Percentiles rank a stretch among this genome's conserved stretches.
These are phyloP conservation scores for Malassezia japonica DNA, from an alignment of 1,284 basidiomycete species.

Conservation along the genomic window DNA sequence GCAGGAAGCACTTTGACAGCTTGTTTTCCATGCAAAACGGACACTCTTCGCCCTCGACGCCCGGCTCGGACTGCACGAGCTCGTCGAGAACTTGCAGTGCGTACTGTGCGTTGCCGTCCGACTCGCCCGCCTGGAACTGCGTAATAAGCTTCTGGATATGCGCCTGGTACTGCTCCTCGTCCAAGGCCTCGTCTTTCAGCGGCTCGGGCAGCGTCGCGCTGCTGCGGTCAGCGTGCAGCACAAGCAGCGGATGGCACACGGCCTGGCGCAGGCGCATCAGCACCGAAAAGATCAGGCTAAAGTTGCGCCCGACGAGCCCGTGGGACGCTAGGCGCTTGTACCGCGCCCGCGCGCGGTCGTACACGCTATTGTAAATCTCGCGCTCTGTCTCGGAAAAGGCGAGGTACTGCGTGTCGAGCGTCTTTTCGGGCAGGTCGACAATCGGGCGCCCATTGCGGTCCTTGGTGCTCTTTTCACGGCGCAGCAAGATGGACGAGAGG, in stretches of 20 bases:
- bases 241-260: conserved; percentile 50
- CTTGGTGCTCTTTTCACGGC: conserved; percentile 85
- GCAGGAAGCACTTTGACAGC: conserved; percentile 38
- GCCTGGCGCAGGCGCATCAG: conserved; percentile 50
- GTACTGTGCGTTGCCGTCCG: conserved; percentile 13
- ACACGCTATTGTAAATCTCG: conserved; percentile 48
- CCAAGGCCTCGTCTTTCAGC: conserved; percentile 4
- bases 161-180: conserved; percentile 19
- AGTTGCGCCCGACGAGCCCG: conserved; percentile 40
- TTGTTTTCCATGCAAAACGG: conserved; percentile 47
- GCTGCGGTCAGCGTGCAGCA: conserved; percentile 34
- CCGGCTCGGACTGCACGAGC: conserved; percentile 20
- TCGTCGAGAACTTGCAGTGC: conserved; percentile 23
- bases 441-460: conserved; percentile 79
- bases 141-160: conserved; percentile 28
- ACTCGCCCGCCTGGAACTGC: conserved; percentile 22
- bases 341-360: conserved; percentile 36
- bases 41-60: conserved; percentile 35
- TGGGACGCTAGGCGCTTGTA: conserved; percentile 32
- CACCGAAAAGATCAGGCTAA: conserved; percentile 50
- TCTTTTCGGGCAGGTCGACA: conserved; percentile 77
- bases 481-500: conserved; percentile 54
- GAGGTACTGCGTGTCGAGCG: conserved; percentile 51
- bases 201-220: conserved; percentile 11
- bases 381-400: conserved; percentile 38